Percentiles rank a stretch among this genome's conserved stretches.
Evolutionary conservation across 805 yeast genomes (phyloP).

Genomic region (Grigorovia yakushimaensis): DNA sequence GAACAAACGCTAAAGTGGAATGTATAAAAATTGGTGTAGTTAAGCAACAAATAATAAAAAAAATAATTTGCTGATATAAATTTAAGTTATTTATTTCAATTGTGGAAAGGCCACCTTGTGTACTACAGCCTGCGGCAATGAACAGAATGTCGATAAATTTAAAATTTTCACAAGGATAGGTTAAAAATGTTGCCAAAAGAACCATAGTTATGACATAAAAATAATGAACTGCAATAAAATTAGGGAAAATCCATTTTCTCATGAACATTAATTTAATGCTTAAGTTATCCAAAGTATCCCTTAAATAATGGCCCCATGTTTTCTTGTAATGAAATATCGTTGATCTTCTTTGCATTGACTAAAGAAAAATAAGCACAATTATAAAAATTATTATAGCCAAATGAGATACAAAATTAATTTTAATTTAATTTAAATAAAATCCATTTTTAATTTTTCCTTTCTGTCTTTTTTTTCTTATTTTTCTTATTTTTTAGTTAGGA

Average conservation of each 20-base stretch:
- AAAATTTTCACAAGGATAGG: slow-evolving; percentile 59
- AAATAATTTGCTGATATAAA: slow-evolving; percentile 68
- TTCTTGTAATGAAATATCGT: slow-evolving; percentile 15
- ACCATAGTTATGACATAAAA: slow-evolving; percentile 51
- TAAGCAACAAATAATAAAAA: slow-evolving; percentile 51
- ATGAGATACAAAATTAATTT: not conserved
- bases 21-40: slow-evolving; percentile 87
- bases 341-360: not conserved
- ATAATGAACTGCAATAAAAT: slow-evolving; percentile 54
- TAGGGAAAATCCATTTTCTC: slow-evolving; percentile 30
- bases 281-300: slow-evolving; percentile 27
- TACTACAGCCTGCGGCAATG: slow-evolving; percentile 59
- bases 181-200: slow-evolving; percentile 58
- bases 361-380: no score
- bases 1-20: slow-evolving; percentile 58
- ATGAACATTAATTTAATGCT: slow-evolving; percentile 25
- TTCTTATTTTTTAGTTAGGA: no score
- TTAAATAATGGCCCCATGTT: slow-evolving; percentile 29
- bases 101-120: slow-evolving; percentile 88
- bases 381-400: not conserved
- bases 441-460: not conserved
- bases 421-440: no score
- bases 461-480: not conserved
- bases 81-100: slow-evolving; percentile 50
- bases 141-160: slow-evolving; percentile 71